Evolutionary conservation across 805 yeast genomes (phyloP).

Genomic region (Trichomonascus vanleenenianus): DNA sequence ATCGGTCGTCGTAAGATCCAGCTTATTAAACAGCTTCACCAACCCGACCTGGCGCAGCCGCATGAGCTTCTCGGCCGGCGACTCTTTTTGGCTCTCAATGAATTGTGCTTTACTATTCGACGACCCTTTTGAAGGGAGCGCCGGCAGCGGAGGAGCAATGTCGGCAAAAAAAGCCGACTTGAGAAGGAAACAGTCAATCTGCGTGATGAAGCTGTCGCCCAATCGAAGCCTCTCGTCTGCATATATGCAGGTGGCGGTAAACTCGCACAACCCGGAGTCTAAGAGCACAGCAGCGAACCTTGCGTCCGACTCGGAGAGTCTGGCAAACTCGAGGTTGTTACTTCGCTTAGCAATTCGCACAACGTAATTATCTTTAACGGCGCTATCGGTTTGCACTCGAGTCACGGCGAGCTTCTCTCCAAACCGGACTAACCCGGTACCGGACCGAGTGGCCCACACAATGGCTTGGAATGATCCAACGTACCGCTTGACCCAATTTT

Average conservation of each 20-base stretch:
- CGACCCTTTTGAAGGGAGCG: neutral
- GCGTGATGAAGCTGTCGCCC: constrained; percentile 71
- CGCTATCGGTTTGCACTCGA: constrained; percentile 15
- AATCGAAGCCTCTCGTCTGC: constrained; percentile 52
- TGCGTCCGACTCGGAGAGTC: constrained; percentile 66
- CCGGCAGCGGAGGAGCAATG: constrained; percentile 12
- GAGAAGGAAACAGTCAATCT: constrained; percentile 56
- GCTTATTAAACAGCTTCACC: constrained; percentile 44
- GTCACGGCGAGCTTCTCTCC: constrained; percentile 25
- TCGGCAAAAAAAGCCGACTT: constrained; percentile 25
- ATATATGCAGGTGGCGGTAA: constrained; percentile 51
- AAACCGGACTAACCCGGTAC: constrained; percentile 23
- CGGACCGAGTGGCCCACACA: constrained; percentile 32
- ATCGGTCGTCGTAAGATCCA: constrained; percentile 25
- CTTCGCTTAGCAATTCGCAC: constrained; percentile 27
- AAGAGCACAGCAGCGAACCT: constrained; percentile 56
- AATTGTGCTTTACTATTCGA: constrained; percentile 2
- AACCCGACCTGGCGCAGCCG: constrained; percentile 51
- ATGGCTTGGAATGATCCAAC: constrained; percentile 32
- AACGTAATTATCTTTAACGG: constrained; percentile 17
- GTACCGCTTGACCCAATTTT: constrained; percentile 18
- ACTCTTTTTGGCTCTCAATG: constrained; percentile 36
- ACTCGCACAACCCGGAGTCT: constrained; percentile 44
- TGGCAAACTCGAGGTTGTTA: constrained; percentile 55
- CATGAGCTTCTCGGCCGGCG: constrained; percentile 43